A percentile compares a stretch with the other conserved stretches of the same genome.
These are phyloP conservation scores for Oehlia diaphana DNA, from an alignment of 192 early-diverging fungal genomes.

Conservation along the genomic window DNA sequence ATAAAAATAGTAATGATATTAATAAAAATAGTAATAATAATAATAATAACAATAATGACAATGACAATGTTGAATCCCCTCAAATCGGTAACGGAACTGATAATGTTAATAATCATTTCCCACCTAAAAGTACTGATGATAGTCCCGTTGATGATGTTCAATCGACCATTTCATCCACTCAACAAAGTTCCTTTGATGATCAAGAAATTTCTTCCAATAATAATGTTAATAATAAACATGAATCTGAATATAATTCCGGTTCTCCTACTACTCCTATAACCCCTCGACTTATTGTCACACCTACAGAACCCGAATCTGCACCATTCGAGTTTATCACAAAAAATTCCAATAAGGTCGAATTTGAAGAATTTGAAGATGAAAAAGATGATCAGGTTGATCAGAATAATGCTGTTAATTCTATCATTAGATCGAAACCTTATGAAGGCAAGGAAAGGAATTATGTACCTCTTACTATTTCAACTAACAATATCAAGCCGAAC, in stretches of 20 bases:
- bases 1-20: background rate
- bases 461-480: background rate
- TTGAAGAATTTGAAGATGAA: background rate
- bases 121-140: background rate
- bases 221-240: background rate
- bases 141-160: background rate
- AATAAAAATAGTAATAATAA: too few relatives aligned
- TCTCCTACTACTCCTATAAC: background rate
- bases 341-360: too few relatives aligned
- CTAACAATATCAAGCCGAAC: background rate
- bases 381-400: background rate
- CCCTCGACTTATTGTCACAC: background rate
- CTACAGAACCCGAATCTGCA: background rate
- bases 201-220: background rate
- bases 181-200: too few relatives aligned
- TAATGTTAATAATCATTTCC: background rate
- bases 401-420: background rate
- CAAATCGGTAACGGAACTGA: background rate
- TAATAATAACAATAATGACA: too few relatives aligned
- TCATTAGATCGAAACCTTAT: background rate
- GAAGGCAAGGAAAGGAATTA: background rate
- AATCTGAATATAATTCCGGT: background rate
- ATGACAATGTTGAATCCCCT: background rate
- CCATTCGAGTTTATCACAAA: too few relatives aligned
- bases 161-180: background rate